Conservation (phyloP, 73 alveolate species). For the Symbiodinium pilosum region DNA sequence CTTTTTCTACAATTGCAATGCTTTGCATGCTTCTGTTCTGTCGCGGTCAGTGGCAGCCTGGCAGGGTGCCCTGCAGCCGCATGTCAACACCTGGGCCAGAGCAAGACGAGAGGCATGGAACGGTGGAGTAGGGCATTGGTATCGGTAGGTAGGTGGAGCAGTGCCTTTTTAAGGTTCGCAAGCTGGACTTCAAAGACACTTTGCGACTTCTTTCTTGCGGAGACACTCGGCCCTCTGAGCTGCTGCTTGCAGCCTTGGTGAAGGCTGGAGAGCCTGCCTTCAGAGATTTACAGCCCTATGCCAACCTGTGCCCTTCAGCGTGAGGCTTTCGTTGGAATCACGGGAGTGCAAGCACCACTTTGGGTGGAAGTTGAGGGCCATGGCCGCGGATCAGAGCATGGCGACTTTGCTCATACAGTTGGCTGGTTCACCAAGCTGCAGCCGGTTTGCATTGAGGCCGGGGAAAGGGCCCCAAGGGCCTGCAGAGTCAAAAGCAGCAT, state of each 20-base stretch:
- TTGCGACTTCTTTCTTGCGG: background rate
- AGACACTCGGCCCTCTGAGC: background rate
- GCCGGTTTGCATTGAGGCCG: background rate
- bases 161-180: background rate
- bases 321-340: background rate
- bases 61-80: background rate
- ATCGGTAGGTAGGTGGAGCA: no score
- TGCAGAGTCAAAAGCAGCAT: background rate
- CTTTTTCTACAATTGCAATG: no score
- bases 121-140: no score
- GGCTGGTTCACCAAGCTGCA: constrained; percentile 80
- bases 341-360: background rate
- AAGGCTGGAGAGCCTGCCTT: no score
- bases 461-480: background rate
- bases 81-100: background rate
- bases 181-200: background rate
- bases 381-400: constrained; percentile 23
- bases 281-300: no score
- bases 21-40: no score
- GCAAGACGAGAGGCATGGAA: background rate
- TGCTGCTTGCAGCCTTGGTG: constrained; percentile 4
- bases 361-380: constrained; percentile 76
- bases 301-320: no score
- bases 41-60: background rate
- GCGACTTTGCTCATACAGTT: constrained; percentile 53